These are phyloP conservation scores for Gomphus sp. DNA, from an alignment of 1,284 basidiomycete genomes.

Conservation along the genomic window DNA sequence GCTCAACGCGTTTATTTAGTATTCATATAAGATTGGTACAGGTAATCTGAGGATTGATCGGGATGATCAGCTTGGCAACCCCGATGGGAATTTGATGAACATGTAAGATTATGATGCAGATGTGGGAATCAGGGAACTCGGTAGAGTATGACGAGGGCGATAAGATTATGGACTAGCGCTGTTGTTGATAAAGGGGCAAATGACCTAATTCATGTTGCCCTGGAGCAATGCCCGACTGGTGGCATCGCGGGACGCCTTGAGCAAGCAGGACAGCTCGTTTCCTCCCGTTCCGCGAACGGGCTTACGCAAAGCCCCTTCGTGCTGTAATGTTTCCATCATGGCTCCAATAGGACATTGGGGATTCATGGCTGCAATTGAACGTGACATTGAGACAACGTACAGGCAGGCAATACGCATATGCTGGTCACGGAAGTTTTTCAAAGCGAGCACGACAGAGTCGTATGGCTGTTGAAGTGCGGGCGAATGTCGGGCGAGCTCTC, in stretches of 20 bases:
- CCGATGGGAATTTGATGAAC: neutral
- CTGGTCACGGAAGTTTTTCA: constrained; percentile 76
- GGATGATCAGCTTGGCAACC: too few species aligned
- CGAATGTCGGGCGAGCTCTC: constrained; percentile 46
- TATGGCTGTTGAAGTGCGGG: constrained; percentile 63
- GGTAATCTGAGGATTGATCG: too few species aligned
- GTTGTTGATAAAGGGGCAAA: constrained; percentile 8
- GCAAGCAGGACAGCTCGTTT: constrained; percentile 67
- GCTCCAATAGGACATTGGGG: constrained; percentile 42
- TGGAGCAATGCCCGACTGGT: constrained; percentile 52
- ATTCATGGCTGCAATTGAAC: constrained; percentile 40
- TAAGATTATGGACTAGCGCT: neutral
- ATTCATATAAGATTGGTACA: neutral
- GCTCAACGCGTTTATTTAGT: constrained; percentile 20
- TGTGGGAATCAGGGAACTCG: neutral
- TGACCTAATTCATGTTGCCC: constrained; percentile 25
- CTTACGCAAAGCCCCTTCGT: constrained; percentile 24
- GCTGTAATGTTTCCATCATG: constrained; percentile 44
- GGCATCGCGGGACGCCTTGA: constrained; percentile 85
- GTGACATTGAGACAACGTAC: constrained; percentile 74
- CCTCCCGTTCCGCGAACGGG: constrained; percentile 82
- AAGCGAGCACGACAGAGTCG: constrained; percentile 66
- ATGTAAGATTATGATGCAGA: neutral
- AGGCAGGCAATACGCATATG: constrained; percentile 86
- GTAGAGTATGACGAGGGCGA: neutral